Conservation (phyloP, 2,329 filamentous ascomycete species). For the Ceratocystis eucalypticola region DNA sequence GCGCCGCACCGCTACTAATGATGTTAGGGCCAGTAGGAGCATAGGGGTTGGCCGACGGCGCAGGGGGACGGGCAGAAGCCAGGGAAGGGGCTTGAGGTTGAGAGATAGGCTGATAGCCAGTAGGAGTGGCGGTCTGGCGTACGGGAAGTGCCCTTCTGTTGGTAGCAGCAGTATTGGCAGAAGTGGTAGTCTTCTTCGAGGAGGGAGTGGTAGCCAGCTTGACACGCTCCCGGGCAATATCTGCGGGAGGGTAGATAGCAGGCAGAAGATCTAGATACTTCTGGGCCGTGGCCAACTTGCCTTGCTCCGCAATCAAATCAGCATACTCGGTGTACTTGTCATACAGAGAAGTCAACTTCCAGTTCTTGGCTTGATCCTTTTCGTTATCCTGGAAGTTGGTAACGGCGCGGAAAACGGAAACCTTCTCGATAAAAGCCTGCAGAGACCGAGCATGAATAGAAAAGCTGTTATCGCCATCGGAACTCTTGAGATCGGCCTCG, state of each 20-base stretch:
- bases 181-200: slow-evolving; percentile 24
- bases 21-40: slow-evolving; percentile 16
- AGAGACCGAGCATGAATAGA: slow-evolving; percentile 80
- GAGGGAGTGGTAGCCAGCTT: slow-evolving; percentile 58
- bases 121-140: slow-evolving; percentile 26
- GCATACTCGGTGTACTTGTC: slow-evolving; percentile 96
- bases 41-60: slow-evolving; percentile 23
- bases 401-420: slow-evolving; percentile 88
- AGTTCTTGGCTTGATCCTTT: slow-evolving; percentile 55
- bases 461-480: slow-evolving; percentile 64
- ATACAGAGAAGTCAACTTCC: slow-evolving; percentile 81
- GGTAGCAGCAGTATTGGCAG: slow-evolving; percentile 21
- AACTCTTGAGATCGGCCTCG: slow-evolving; percentile 55
- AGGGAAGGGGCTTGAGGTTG: slow-evolving; percentile 4
- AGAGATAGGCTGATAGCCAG: slow-evolving; percentile 24
- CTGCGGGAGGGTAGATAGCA: slow-evolving; percentile 67
- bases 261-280: slow-evolving; percentile 86
- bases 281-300: slow-evolving; percentile 72
- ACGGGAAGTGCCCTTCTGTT: slow-evolving; percentile 14
- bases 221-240: slow-evolving; percentile 73
- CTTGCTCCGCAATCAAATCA: slow-evolving; percentile 82
- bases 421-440: slow-evolving; percentile 95
- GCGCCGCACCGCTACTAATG: slow-evolving; percentile 3
- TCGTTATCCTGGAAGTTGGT: slow-evolving; percentile 81
- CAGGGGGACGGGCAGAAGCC: slow-evolving; percentile 23